Conservation (phyloP, 2,329 filamentous ascomycete genomes). For the Didymosphaeria variabile region DNA sequence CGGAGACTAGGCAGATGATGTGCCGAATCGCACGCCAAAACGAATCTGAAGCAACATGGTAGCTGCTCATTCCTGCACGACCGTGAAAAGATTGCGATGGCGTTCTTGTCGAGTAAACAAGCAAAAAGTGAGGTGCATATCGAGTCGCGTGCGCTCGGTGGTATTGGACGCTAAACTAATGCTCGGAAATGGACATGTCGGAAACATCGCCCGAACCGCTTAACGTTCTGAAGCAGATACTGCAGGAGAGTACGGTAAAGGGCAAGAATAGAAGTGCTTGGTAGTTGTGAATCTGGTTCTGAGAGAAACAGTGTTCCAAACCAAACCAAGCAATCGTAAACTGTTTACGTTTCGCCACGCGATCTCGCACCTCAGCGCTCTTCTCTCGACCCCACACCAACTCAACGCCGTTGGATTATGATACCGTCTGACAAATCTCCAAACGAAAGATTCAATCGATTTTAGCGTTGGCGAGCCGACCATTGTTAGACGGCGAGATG, state of each 20-base stretch:
- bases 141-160: not conserved
- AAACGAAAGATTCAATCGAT: conserved; percentile 65
- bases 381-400: conserved; percentile 14
- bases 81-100: not conserved
- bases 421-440: conserved; percentile 46
- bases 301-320: conserved; percentile 30
- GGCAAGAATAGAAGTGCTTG: conserved; percentile 23
- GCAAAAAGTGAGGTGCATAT: not conserved
- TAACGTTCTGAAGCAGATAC: conserved; percentile 26
- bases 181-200: conserved; percentile 16
- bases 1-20: not conserved
- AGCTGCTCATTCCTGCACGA: not conserved
- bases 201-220: conserved; percentile 15
- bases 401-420: conserved; percentile 25
- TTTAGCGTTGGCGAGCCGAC: conserved; percentile 75
- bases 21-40: conserved; percentile 8
- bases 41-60: conserved; percentile 14
- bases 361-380: conserved; percentile 24
- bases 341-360: conserved; percentile 44
- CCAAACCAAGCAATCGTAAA: conserved; percentile 41
- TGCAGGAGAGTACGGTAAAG: conserved; percentile 27
- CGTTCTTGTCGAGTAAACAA: not conserved
- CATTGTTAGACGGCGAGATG: conserved; percentile 72
- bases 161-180: conserved; percentile 14
- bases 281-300: conserved; percentile 22